These are phyloP conservation scores for Phytophthora citrophthora DNA, from an alignment of 352 stramenopile genomes.

Conservation along the genomic window DNA sequence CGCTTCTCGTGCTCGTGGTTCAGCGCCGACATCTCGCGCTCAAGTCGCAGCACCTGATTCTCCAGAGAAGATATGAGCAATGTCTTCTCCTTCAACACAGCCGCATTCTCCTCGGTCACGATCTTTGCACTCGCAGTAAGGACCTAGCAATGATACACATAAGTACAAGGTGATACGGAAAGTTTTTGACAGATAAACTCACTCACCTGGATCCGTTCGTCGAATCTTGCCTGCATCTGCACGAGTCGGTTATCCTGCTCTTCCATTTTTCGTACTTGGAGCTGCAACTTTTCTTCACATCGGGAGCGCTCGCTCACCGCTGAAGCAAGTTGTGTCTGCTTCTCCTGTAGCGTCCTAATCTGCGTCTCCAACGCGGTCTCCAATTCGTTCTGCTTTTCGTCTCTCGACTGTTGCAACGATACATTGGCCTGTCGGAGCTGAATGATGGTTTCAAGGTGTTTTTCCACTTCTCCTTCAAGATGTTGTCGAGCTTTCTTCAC, in stretches of 20 bases:
- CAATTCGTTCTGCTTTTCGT: conserved; percentile 38
- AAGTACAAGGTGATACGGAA: not conserved
- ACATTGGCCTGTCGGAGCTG: conserved; percentile 65
- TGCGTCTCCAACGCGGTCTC: conserved; percentile 47
- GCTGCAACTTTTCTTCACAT: conserved; percentile 52
- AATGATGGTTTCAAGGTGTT: conserved; percentile 58
- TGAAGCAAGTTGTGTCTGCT: conserved; percentile 39
- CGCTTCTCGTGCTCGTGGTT: conserved; percentile 59
- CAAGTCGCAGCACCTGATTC: conserved; percentile 46
- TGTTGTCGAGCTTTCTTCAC: conserved; percentile 65
- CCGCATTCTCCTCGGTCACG: conserved; percentile 36
- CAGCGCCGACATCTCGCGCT: conserved; percentile 47
- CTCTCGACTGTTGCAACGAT: conserved; percentile 50
- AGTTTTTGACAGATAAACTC: not conserved
- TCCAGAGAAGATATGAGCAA: conserved; percentile 42
- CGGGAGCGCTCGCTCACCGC: conserved; percentile 42
- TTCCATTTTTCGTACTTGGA: conserved; percentile 45
- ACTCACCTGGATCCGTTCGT: conserved; percentile 54
- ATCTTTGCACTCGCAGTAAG: conserved; percentile 35
- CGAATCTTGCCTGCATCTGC: conserved; percentile 48
- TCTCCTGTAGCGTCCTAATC: conserved; percentile 50
- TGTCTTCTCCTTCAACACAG: conserved; percentile 40
- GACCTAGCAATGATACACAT: conserved; percentile 11
- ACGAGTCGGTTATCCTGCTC: conserved; percentile 44
- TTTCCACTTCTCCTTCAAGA: conserved; percentile 72